Evolutionary conservation across 768 basidiomycete genomes (phyloP), one percentile per base, ranked within the genome.

Genomic region (Lactarius quietus): DNA sequence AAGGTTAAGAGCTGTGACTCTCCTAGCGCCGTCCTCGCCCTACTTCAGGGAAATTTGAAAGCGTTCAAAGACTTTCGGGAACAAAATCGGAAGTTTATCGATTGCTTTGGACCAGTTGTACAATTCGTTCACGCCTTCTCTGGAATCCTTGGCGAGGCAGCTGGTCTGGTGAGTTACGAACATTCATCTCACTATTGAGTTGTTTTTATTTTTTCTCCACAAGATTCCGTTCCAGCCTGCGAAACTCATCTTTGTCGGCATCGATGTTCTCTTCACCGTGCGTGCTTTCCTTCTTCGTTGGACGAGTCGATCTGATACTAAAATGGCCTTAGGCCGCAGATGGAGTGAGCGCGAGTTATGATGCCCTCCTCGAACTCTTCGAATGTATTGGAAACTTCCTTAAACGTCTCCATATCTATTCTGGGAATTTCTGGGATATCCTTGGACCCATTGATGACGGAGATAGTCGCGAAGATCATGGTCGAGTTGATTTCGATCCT

Each of bases 401-500:
- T 23, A 29, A 20, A 8, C 63, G 63, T 35, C 63, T 64, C 26
- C 23, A 8, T 17, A 1, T 54, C 10, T 59, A 64, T 45, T 28
- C 33, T 23, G n/a, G n/a, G n/a, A n/a, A n/a, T n/a, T n/a, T n/a
- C n/a, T n/a, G 31, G 54, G 57, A 59, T 59, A 8, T 23, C 51
- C 3, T 35, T 53, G 23, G 8, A 23, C n/a, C 17, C 39, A 29
- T 26, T 64, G 17, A 53, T 51, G 48, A 51, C 6, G 31, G 52
- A 64, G 9, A 64, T 64, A 14, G 9, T 59, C 12, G 63, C n/a
- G n/a, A n/a, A 38, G 41, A 59, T 59, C 20, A 59, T 64, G 63
- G 36, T 15, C 3, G 63, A 59, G 12, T 39, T 64, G 17, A 29
- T 64, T 12, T 59, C 63, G 2, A 58, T 64, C 15, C 48, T 64